Evolutionary conservation across 495 filamentous ascomycete genomes (phyloP).

Genomic region (Podospora anserina): DNA sequence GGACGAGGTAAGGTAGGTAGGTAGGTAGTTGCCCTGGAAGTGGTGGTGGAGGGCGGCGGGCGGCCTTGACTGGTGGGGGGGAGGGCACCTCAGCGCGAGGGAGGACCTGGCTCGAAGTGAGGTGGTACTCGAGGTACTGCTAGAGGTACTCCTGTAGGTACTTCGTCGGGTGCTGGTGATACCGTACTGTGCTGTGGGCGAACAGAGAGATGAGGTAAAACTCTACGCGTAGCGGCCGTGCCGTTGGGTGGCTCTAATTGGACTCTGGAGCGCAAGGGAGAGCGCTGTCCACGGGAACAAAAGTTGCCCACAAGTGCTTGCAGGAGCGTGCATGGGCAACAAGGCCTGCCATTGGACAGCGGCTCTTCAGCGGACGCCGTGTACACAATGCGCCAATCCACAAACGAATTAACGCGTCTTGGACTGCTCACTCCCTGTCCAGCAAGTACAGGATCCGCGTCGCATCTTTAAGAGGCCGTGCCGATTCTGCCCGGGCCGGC

Average conservation of each 20-base stretch:
- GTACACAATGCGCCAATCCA: slow-evolving; percentile 1
- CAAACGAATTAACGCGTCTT: slow-evolving; percentile 13
- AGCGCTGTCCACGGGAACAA: neutral
- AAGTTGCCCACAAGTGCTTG: neutral
- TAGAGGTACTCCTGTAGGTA: slow-evolving; percentile 16
- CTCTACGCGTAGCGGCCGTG: slow-evolving; percentile 25
- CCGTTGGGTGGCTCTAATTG: neutral
- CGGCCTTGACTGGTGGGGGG: neutral
- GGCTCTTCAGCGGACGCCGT: neutral
- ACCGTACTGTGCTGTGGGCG: neutral
- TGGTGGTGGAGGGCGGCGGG: neutral
- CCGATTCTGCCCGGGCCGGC: neutral
- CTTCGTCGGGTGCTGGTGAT: slow-evolving; percentile 7
- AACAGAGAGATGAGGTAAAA: slow-evolving; percentile 29
- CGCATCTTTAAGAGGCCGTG: slow-evolving; percentile 12
- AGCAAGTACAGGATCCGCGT: neutral
- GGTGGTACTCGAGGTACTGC: slow-evolving; percentile 31
- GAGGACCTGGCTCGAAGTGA: slow-evolving; percentile 16
- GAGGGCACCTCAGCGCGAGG: slow-evolving; percentile 2
- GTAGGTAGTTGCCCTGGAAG: neutral
- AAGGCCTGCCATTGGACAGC: neutral
- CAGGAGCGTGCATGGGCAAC: neutral
- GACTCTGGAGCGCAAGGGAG: neutral
- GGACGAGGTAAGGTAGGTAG: neutral
- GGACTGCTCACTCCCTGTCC: slow-evolving; percentile 1